Percentiles rank a stretch among this genome's conserved stretches.
phyloP scores from a whole-genome alignment of 768 basidiomycete species.

The Melanogaster broomeanus region DNA sequence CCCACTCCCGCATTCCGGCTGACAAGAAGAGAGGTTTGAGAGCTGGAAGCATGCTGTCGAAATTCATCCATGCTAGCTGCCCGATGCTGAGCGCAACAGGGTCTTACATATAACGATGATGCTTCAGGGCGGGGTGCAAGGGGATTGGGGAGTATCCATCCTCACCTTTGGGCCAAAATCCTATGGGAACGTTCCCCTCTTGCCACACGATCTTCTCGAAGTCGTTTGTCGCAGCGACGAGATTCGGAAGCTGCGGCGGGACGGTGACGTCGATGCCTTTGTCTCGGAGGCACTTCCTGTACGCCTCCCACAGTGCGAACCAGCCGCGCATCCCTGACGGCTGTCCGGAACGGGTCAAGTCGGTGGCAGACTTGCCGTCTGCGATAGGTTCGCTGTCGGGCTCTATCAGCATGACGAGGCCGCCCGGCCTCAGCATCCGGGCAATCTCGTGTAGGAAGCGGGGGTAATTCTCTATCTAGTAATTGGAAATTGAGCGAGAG shows the following conservation, averaged over 20 bases:
- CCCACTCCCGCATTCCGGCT: slow-evolving; percentile 51
- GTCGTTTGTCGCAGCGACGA: slow-evolving; percentile 48
- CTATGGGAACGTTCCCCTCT: slow-evolving; percentile 65
- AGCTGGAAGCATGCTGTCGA: slow-evolving; percentile 64
- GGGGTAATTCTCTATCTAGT: slow-evolving; percentile 63
- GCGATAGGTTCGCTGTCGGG: slow-evolving; percentile 54
- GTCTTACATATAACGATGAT: slow-evolving; percentile 40
- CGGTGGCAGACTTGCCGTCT: slow-evolving; percentile 43
- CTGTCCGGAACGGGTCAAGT: slow-evolving; percentile 32
- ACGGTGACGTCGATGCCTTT: slow-evolving; percentile 59
- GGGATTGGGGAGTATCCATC: slow-evolving; percentile 7
- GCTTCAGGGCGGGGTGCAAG: slow-evolving; percentile 9
- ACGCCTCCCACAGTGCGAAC: slow-evolving; percentile 65
- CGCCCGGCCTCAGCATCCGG: slow-evolving; percentile 70
- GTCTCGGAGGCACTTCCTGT: slow-evolving; percentile 52
- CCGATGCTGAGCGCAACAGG: slow-evolving; percentile 60
- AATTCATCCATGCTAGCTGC: slow-evolving; percentile 74
- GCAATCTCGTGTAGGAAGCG: slow-evolving; percentile 60
- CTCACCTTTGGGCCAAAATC: slow-evolving; percentile 67
- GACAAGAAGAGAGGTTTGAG: slow-evolving; percentile 60
- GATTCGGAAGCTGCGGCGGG: slow-evolving; percentile 52
- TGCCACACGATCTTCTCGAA: slow-evolving; percentile 58
- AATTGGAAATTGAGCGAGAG: slow-evolving; percentile 8
- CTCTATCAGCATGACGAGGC: slow-evolving; percentile 68
- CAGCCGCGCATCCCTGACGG: slow-evolving; percentile 53